These are phyloP conservation scores for Pezicula neosporulosa DNA, from an alignment of 2,329 filamentous ascomycete genomes.

Conservation along the genomic window DNA sequence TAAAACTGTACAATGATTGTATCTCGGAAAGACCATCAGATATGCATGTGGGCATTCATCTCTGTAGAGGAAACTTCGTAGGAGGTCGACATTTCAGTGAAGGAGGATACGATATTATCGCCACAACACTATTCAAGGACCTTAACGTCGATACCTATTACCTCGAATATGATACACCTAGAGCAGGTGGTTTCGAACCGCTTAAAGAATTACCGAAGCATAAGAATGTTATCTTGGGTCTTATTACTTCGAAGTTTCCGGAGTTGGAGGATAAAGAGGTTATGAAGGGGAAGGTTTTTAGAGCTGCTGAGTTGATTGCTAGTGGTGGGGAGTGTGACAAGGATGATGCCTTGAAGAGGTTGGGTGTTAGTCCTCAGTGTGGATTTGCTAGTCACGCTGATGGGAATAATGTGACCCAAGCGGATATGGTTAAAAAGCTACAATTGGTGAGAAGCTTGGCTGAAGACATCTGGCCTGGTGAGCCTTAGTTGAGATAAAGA, in stretches of 20 bases:
- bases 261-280: constrained; percentile 61
- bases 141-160: constrained; percentile 66
- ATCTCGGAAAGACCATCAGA: constrained; percentile 61
- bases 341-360: constrained; percentile 65
- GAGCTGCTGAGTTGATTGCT: constrained; percentile 65
- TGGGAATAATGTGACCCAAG: constrained; percentile 64
- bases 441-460: constrained; percentile 68
- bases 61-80: constrained; percentile 69
- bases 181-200: constrained; percentile 64
- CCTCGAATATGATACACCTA: constrained; percentile 65
- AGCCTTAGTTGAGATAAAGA: constrained; percentile 7
- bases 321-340: constrained; percentile 60
- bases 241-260: constrained; percentile 60
- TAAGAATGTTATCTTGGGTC: constrained; percentile 62
- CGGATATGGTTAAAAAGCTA: constrained; percentile 73
- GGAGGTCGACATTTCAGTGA: constrained; percentile 63
- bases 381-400: constrained; percentile 44
- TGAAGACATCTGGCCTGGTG: constrained; percentile 61
- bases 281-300: constrained; percentile 54
- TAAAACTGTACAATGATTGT: constrained; percentile 72
- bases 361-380: constrained; percentile 69
- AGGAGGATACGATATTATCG: constrained; percentile 64
- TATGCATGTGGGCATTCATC: constrained; percentile 73
- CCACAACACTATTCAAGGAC: constrained; percentile 60
- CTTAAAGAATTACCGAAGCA: constrained; percentile 55